Evolutionary conservation across 805 yeast genomes (phyloP), one percentile per base, ranked within the genome.

Genomic region (Metschnikowia matae): DNA sequence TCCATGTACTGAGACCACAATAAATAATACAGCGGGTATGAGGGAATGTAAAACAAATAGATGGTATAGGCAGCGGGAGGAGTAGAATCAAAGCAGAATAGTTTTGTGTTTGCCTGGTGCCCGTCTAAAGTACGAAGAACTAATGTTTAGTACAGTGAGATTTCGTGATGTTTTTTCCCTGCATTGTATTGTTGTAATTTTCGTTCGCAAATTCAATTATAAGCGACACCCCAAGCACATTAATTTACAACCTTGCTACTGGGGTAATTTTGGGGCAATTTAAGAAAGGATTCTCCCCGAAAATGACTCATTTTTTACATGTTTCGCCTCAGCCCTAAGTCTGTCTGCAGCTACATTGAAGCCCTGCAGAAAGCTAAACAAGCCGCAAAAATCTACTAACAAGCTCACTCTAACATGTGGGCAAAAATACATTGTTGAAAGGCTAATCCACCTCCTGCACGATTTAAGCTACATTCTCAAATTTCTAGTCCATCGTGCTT

Each of bases 161-260:
- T 33, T 42, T 42, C 45, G 45, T 33, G 45, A 15, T 42, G 45
- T 42, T 42, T 42, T 42, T 42, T 42, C 31, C 45, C 38, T 42
- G 45, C 45, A 42, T 34, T 42, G 45, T 42, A n/a, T 34, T 20
- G 45, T 31, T 10, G 45, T 42, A 40, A 40, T 40, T 26, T 40
- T 40, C 17, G 45, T 42, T 42, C 45, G 45, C 45, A 42, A 42
- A 42, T 42, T 42, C 38, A 23, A 42, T 42, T 32, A 34, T 41
- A 11, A 15, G 38, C 45, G 29, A 34, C 37, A 33, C 17, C 38
- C 44, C 21, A 31, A 18, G 36, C 18, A 18, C 36, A 41, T 18
- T 18, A 23, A 39, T 7, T 21, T 21, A 20, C 20, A 23, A 3
- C 41, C 17, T 21, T 39, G 41, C 31, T 23, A 39, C n/a, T 4